Conservation (phyloP, 2,329 filamentous ascomycete species). For the Cytospora piceicola region DNA sequence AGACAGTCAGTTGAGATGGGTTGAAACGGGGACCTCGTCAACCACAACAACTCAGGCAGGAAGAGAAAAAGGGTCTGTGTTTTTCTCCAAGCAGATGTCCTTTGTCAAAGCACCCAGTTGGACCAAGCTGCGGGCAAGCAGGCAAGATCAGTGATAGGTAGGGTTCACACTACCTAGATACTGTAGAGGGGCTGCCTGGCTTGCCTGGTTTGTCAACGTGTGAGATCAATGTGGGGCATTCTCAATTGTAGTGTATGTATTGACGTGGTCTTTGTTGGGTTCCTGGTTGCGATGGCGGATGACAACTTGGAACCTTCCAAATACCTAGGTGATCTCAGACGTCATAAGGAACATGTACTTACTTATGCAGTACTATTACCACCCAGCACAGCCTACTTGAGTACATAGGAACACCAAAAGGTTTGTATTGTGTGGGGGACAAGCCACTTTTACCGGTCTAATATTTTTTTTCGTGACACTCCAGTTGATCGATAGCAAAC, state of each 20-base stretch:
- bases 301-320: background rate
- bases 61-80: background rate
- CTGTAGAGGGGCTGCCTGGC: background rate
- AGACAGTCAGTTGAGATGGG: background rate
- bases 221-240: background rate
- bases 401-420: background rate
- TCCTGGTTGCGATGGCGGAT: background rate
- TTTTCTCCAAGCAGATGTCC: background rate
- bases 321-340: background rate
- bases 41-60: background rate
- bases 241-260: background rate
- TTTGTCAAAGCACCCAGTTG: background rate
- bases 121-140: background rate
- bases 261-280: background rate
- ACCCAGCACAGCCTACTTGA: background rate
- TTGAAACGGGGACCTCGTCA: background rate
- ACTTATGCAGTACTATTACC: background rate
- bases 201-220: no score
- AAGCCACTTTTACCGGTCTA: background rate
- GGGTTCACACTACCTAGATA: background rate
- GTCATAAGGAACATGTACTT: conserved; percentile 1
- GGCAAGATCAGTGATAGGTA: background rate
- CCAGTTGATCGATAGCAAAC: background rate
- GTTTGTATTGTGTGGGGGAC: background rate
- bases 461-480: background rate